A percentile compares a stretch with the other conserved stretches of the same genome.
Evolutionary conservation across 2,329 filamentous ascomycete species (phyloP).

Genomic region (Paraphoma chrysanthemicola): DNA sequence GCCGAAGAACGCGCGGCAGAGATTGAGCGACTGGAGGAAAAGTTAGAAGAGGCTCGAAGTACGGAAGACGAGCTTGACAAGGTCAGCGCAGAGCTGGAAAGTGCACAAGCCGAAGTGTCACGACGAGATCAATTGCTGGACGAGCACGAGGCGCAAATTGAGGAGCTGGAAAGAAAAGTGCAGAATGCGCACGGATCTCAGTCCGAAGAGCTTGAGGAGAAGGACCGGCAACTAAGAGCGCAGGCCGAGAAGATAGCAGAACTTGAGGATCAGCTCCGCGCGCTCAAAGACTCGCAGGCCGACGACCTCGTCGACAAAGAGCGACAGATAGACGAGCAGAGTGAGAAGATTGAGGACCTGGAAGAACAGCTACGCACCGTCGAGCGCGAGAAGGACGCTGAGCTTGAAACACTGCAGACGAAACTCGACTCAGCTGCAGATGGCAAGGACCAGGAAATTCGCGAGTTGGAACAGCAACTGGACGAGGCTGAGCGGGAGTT

Average conservation of each 20-base stretch:
- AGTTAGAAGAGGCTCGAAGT: slow-evolving; percentile 38
- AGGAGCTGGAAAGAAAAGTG: slow-evolving; percentile 42
- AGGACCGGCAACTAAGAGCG: slow-evolving; percentile 36
- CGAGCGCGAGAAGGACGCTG: slow-evolving; percentile 48
- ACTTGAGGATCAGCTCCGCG: slow-evolving; percentile 35
- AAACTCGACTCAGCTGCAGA: slow-evolving; percentile 49
- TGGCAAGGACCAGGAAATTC: slow-evolving; percentile 58
- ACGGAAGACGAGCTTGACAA: slow-evolving; percentile 46
- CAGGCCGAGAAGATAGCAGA: slow-evolving; percentile 39
- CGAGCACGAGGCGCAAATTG: slow-evolving; percentile 47
- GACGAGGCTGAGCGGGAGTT: slow-evolving; percentile 44
- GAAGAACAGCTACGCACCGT: slow-evolving; percentile 36
- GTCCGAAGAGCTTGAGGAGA: slow-evolving; percentile 37
- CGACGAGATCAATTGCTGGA: slow-evolving; percentile 45
- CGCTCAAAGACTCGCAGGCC: slow-evolving; percentile 30
- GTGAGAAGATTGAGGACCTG: slow-evolving; percentile 42
- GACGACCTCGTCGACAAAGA: slow-evolving; percentile 35
- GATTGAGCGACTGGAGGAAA: slow-evolving; percentile 42
- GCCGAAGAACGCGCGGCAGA: slow-evolving; percentile 53
- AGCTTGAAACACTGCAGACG: slow-evolving; percentile 51
- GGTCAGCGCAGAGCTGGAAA: slow-evolving; percentile 42
- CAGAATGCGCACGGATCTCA: slow-evolving; percentile 37
- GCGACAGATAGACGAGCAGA: slow-evolving; percentile 38
- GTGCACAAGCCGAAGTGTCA: slow-evolving; percentile 42
- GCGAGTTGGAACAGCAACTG: slow-evolving; percentile 51